phyloP scores from a whole-genome alignment of 164 flowering plant species.

The Chloranthus sessilifolius region DNA sequence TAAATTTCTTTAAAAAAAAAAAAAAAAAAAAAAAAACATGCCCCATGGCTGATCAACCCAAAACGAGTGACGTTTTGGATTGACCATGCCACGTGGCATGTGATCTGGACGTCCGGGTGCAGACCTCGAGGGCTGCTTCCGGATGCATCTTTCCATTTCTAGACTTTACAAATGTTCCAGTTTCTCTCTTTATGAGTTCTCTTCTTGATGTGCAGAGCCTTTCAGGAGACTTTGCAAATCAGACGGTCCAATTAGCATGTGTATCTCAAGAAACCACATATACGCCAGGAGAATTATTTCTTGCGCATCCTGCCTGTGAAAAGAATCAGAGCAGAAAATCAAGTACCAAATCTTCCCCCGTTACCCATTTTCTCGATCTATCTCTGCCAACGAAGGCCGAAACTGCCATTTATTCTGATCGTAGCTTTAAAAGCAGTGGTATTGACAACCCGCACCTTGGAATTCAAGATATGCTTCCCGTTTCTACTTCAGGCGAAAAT shows the following conservation, averaged over 20 bases:
- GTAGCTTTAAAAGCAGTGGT: slow-evolving; percentile 6
- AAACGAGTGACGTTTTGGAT: too few species aligned
- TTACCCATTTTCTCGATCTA: slow-evolving; percentile 16
- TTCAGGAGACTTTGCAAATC: slow-evolving; percentile 15
- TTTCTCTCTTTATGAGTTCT: slow-evolving; percentile 2
- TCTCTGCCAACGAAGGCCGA: slow-evolving; percentile 19
- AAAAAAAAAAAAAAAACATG: too few species aligned
- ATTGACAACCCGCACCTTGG: slow-evolving; percentile 4
- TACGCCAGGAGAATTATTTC: slow-evolving; percentile 5
- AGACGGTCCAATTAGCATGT: slow-evolving; percentile 11
- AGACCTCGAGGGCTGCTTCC: too few species aligned
- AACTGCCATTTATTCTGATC: slow-evolving; percentile 1
- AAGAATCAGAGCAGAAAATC: slow-evolving; percentile 5
- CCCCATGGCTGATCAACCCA: too few species aligned
- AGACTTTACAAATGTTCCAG: not conserved
- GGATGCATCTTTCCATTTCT: too few species aligned
- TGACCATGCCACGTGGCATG: too few species aligned
- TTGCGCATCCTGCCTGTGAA: slow-evolving; percentile 8
- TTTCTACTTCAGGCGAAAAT: slow-evolving; percentile 17
- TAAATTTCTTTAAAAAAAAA: too few species aligned
- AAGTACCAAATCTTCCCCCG: slow-evolving; percentile 10
- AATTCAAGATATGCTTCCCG: slow-evolving; percentile 10
- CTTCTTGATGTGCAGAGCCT: slow-evolving; percentile 18
- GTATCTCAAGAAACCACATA: slow-evolving; percentile 10
- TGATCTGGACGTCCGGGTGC: too few species aligned